phyloP scores from a whole-genome alignment of 805 yeast genomes.

The Saccharomycopsis vini region DNA sequence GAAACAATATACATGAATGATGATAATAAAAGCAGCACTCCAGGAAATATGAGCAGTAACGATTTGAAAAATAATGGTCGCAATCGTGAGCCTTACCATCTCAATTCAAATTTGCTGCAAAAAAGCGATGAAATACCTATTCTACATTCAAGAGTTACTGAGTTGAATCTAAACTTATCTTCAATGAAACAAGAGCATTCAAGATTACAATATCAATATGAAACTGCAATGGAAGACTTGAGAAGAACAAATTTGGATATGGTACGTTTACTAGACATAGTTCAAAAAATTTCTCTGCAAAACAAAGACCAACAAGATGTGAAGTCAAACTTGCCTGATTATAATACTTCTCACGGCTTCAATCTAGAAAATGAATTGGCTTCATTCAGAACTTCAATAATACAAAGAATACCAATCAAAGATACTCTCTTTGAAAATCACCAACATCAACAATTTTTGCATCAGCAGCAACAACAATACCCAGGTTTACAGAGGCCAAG shows the following conservation, averaged over 20 bases:
- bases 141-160: constrained; percentile 5
- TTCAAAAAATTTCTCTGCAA: not conserved
- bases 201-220: constrained; percentile 37
- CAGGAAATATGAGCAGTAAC: not conserved
- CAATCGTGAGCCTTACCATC: not conserved
- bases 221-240: constrained; percentile 38
- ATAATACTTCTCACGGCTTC: not conserved
- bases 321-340: not conserved
- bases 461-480: not conserved
- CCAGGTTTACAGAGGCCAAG: not conserved
- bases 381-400: constrained; percentile 2
- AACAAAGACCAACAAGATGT: not conserved
- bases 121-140: not conserved
- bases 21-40: too few relatives aligned
- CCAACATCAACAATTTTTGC: not conserved
- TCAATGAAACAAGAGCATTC: constrained; percentile 34
- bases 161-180: constrained; percentile 1
- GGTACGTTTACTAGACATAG: constrained; percentile 40
- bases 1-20: not conserved
- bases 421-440: not conserved
- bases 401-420: constrained; percentile 2
- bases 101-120: not conserved
- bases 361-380: constrained; percentile 8
- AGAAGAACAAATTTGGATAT: constrained; percentile 44
- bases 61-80: too few relatives aligned